A percentile compares a stretch with the other conserved stretches of the same genome.
Evolutionary conservation across 441 rosid genomes (phyloP).

Genomic region (California macrophylla): DNA sequence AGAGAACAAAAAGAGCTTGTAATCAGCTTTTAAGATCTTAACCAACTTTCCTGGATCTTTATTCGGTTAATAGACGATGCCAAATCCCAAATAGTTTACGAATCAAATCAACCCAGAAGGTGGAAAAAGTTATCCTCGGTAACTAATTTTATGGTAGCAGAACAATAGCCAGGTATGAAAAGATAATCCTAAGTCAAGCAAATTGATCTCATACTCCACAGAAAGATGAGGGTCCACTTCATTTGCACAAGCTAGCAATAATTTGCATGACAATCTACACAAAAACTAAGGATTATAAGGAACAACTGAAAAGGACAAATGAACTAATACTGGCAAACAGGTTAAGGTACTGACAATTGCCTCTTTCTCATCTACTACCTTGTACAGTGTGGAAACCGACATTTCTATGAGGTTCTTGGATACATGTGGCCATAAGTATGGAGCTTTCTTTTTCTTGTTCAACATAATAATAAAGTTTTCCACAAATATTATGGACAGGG

Average conservation of each 20-base stretch:
- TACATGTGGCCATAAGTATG: background rate
- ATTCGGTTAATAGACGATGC: background rate
- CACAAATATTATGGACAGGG: slow-evolving; percentile 2
- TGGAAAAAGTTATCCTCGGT: background rate
- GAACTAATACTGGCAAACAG: background rate
- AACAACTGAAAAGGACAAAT: slow-evolving; percentile 1
- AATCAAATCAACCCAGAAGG: background rate
- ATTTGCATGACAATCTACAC: background rate
- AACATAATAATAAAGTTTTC: background rate
- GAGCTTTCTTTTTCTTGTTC: background rate
- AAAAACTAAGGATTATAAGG: background rate
- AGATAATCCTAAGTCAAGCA: background rate
- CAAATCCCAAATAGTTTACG: background rate
- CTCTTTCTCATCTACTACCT: background rate
- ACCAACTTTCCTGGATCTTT: background rate
- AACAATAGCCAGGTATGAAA: background rate
- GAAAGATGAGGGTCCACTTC: background rate
- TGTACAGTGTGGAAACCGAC: background rate
- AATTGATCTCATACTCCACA: background rate
- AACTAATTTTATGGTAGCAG: background rate
- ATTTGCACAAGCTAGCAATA: background rate
- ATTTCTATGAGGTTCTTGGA: background rate
- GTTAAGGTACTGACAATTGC: background rate
- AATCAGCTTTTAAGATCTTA: background rate
- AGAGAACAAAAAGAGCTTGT: too few relatives aligned